Conservation (phyloP, 331 rosid genomes). For the Cydonia oblonga region DNA sequence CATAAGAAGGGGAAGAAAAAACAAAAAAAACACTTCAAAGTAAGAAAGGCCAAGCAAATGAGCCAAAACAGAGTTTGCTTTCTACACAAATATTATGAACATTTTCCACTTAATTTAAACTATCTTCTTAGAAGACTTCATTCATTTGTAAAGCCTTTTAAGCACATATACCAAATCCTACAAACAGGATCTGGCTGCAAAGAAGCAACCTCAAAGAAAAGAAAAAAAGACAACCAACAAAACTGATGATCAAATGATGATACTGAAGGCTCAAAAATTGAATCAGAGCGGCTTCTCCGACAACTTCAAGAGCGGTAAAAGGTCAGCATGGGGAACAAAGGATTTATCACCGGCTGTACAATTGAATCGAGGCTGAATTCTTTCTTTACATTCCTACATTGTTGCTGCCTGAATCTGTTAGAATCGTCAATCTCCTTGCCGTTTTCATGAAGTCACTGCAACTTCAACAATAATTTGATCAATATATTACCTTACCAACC, state of each 20-base stretch:
- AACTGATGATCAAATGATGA: not conserved
- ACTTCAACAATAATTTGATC: constrained; percentile 10
- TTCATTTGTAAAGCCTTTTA: no score
- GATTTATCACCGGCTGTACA: constrained; percentile 33
- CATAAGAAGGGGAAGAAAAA: no score
- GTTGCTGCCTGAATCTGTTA: constrained; percentile 67
- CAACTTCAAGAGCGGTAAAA: constrained; percentile 16
- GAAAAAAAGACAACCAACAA: not conserved
- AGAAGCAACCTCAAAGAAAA: not conserved
- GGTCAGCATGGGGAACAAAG: constrained; percentile 25
- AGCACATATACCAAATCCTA: constrained; percentile 1
- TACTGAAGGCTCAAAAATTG: constrained; percentile 17
- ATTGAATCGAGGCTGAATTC: constrained; percentile 23
- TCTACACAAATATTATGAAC: no score
- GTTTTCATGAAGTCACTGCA: constrained; percentile 67
- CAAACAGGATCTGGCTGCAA: constrained; percentile 5
- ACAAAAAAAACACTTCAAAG: no score
- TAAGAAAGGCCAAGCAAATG: no score
- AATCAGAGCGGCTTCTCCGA: constrained; percentile 22
- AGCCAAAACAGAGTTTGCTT: no score
- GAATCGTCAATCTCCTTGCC: constrained; percentile 72
- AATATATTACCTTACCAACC: not conserved
- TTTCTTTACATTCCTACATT: constrained; percentile 43
- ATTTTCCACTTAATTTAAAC: no score
- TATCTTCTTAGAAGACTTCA: no score